phyloP scores from a whole-genome alignment of 352 stramenopile genomes.

The Lagenidium sp. region DNA sequence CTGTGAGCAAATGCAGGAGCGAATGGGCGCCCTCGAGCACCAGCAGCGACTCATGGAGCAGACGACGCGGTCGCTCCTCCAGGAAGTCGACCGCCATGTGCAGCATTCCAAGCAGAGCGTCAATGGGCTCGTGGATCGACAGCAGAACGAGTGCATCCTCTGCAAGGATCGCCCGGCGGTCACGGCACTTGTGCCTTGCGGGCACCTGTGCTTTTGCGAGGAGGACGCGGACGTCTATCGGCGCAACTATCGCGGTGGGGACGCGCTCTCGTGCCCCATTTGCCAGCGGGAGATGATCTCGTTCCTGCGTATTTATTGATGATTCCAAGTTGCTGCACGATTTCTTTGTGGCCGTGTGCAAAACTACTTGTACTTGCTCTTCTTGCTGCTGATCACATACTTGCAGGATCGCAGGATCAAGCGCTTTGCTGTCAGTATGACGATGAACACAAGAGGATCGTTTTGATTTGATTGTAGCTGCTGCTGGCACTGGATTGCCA shows the following conservation, averaged over 20 bases:
- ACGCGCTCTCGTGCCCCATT: constrained; percentile 49
- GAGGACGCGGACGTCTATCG: constrained; percentile 67
- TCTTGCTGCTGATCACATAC: no score
- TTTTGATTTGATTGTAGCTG: no score
- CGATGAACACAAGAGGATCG: no score
- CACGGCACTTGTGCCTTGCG: constrained; percentile 69
- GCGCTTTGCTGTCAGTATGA: no score
- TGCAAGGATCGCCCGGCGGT: constrained; percentile 69
- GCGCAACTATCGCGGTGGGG: constrained; percentile 21
- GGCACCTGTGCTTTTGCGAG: constrained; percentile 81
- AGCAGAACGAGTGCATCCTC: constrained; percentile 62
- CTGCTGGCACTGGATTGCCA: no score
- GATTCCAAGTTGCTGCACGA: neutral
- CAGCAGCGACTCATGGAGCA: constrained; percentile 76
- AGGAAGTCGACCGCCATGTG: constrained; percentile 68
- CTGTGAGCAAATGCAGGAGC: constrained; percentile 65
- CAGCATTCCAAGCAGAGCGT: constrained; percentile 49
- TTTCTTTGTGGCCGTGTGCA: neutral
- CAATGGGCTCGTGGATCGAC: constrained; percentile 38
- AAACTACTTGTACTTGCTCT: no score
- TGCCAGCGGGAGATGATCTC: constrained; percentile 79
- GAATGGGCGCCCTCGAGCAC: constrained; percentile 48
- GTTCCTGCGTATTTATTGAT: constrained; percentile 69
- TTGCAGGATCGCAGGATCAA: no score
- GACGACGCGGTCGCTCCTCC: constrained; percentile 58